phyloP scores from a whole-genome alignment of 2,329 filamentous ascomycete species.

The Colletotrichum graminicola region DNA sequence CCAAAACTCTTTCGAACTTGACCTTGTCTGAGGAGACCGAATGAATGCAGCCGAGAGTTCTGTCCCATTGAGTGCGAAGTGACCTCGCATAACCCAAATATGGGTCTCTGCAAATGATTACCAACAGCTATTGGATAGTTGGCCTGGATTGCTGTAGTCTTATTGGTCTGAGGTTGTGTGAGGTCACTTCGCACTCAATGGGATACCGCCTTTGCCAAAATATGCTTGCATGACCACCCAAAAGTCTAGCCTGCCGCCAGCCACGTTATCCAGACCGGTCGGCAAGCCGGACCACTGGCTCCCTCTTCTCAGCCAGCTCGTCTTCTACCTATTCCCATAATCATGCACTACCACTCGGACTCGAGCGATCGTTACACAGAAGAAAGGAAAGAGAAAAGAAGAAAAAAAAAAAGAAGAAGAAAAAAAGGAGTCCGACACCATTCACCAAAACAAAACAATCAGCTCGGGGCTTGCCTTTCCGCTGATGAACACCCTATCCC shows the following conservation, averaged over 20 bases:
- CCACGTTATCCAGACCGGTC: constrained; percentile 26
- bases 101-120: too few relatives aligned
- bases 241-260: constrained; percentile 8
- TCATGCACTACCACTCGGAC: neutral
- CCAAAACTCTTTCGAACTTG: neutral
- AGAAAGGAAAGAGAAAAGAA: neutral
- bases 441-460: constrained; percentile 12
- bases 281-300: constrained; percentile 14
- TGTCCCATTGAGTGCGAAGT: too few relatives aligned
- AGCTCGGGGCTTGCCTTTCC: constrained; percentile 25
- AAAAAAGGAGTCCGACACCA: constrained; percentile 15
- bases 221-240: neutral
- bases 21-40: constrained; percentile 4
- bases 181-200: too few relatives aligned
- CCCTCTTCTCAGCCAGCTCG: neutral
- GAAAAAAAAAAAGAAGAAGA: neutral
- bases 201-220: neutral
- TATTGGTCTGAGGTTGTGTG: too few relatives aligned
- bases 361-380: neutral
- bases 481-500: constrained; percentile 24
- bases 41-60: neutral
- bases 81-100: too few relatives aligned
- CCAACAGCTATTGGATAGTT: too few relatives aligned
- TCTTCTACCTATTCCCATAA: neutral
- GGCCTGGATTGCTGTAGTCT: too few relatives aligned